Percentiles rank a stretch among this genome's conserved stretches.
Conservation (phyloP, 768 basidiomycete species). For the Fistulinella prunicolor region DNA sequence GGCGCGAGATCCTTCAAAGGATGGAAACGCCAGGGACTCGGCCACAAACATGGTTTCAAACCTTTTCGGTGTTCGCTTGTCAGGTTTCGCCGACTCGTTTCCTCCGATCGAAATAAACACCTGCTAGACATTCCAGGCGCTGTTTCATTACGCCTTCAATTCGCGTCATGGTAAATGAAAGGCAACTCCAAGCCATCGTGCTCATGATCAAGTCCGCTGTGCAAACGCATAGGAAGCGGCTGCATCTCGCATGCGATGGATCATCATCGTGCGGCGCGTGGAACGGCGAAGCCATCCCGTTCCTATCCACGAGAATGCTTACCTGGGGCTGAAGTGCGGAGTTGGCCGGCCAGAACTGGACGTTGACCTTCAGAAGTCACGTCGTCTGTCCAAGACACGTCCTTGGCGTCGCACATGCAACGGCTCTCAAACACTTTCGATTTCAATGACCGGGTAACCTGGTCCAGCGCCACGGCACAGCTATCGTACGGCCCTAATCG, state of each 20-base stretch:
- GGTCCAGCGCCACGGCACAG: neutral
- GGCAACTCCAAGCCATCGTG: too few relatives aligned
- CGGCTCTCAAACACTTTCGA: neutral
- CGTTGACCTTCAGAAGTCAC: neutral
- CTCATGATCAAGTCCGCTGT: too few relatives aligned
- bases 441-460: neutral
- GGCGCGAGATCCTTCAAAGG: too few relatives aligned
- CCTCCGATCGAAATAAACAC: too few relatives aligned
- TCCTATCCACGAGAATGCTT: neutral
- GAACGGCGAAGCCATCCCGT: neutral
- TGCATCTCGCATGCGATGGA: neutral
- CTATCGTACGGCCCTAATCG: conserved; percentile 41
- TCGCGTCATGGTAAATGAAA: too few relatives aligned
- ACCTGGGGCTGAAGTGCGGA: too few relatives aligned
- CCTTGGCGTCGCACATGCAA: neutral
- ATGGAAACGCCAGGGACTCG: too few relatives aligned
- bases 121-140: too few relatives aligned
- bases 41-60: too few relatives aligned
- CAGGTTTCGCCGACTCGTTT: too few relatives aligned
- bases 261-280: neutral
- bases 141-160: too few relatives aligned
- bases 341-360: neutral
- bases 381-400: neutral
- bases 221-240: neutral
- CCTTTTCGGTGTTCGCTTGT: too few relatives aligned